These are phyloP conservation scores for Solanum medicagineum DNA, from an alignment of 257 asterid genomes.

Conservation along the genomic window DNA sequence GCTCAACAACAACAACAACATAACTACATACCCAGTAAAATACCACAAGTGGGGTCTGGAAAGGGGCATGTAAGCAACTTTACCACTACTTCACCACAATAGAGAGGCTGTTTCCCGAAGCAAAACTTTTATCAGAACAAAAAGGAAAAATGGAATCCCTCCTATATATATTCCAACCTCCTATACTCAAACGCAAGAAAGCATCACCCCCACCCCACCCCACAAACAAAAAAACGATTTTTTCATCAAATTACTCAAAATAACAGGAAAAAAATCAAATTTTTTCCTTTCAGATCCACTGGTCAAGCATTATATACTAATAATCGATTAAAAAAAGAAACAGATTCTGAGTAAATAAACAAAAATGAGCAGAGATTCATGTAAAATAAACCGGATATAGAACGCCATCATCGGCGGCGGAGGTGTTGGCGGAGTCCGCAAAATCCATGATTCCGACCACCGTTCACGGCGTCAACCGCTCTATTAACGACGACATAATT, in stretches of 20 bases:
- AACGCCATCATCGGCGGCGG: conserved; percentile 10
- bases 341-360: not conserved
- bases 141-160: not conserved
- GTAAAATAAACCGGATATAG: conserved; percentile 5
- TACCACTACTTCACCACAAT: too few species aligned
- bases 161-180: not conserved
- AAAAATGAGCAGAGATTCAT: not conserved
- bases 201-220: not conserved
- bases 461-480: not conserved
- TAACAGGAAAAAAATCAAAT: not conserved
- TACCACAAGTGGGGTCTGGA: too few species aligned
- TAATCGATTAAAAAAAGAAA: not conserved
- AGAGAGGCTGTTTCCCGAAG: too few species aligned
- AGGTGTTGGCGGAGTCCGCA: not conserved
- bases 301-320: not conserved
- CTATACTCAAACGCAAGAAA: not conserved
- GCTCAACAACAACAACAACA: not conserved
- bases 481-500: not conserved
- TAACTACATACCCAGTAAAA: too few species aligned
- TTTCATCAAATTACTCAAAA: not conserved
- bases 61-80: too few species aligned
- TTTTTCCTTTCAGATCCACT: not conserved
- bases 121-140: not conserved
- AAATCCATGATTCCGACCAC: conserved; percentile 15
- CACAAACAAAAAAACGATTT: not conserved